These are phyloP conservation scores for Zasmidium angulare DNA, from an alignment of 2,329 filamentous ascomycete species.

Conservation along the genomic window DNA sequence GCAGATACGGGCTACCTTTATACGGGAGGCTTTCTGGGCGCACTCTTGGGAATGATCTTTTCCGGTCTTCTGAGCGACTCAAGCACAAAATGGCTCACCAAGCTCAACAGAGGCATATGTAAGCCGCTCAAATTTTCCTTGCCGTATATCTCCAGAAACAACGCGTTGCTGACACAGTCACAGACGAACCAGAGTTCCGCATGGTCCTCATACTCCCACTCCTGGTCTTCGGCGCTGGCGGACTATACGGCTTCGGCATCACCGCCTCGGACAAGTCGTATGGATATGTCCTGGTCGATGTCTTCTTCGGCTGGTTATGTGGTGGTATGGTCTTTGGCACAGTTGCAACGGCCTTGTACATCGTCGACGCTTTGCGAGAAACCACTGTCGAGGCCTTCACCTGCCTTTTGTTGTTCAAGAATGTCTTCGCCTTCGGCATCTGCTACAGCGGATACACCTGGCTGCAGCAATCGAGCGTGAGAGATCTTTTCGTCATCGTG, in stretches of 20 bases:
- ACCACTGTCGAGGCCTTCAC: conserved; percentile 84
- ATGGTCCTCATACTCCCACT: neutral
- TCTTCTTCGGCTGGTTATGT: conserved; percentile 79
- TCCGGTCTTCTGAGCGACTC: conserved; percentile 71
- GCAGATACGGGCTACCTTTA: conserved; percentile 78
- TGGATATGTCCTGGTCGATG: conserved; percentile 68
- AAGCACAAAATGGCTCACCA: conserved; percentile 63
- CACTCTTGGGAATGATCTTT: conserved; percentile 70
- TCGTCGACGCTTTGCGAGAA: conserved; percentile 85
- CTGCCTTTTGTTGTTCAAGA: conserved; percentile 86
- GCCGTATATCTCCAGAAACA: neutral
- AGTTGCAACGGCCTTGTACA: conserved; percentile 77
- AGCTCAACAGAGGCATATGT: neutral
- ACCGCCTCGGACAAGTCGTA: conserved; percentile 60
- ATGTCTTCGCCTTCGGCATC: conserved; percentile 80
- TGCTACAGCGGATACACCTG: conserved; percentile 82
- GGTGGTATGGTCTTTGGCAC: conserved; percentile 87
- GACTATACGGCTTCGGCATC: conserved; percentile 40
- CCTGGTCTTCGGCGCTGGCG: neutral
- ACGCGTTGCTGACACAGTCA: neutral
- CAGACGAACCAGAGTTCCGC: neutral
- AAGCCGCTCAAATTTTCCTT: neutral
- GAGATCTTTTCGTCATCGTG: conserved; percentile 66
- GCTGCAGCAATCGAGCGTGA: conserved; percentile 62
- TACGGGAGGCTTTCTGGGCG: conserved; percentile 79